A percentile compares a stretch with the other conserved stretches of the same genome.
These are phyloP conservation scores for Pythium biforme DNA, from an alignment of 352 stramenopile genomes.

Conservation along the genomic window DNA sequence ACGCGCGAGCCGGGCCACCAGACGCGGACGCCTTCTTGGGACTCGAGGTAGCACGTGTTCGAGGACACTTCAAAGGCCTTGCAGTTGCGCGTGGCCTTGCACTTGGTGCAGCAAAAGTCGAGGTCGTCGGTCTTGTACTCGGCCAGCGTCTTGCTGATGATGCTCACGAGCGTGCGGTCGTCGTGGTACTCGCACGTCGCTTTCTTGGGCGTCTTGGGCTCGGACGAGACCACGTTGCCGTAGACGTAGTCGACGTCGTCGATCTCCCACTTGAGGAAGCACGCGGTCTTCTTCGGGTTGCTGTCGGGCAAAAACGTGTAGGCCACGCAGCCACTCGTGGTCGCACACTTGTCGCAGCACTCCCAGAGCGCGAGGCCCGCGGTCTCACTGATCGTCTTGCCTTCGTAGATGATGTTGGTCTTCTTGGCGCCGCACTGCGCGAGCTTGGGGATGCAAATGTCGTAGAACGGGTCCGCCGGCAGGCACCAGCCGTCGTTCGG, in stretches of 20 bases:
- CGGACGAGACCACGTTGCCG: not conserved
- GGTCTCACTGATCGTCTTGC: not conserved
- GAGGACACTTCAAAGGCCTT: not conserved
- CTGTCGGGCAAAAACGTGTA: slow-evolving; percentile 4
- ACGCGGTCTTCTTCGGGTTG: not conserved
- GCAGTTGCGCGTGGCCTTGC: not conserved
- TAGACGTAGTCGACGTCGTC: not conserved
- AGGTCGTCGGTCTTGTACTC: not conserved
- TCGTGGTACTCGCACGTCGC: not conserved
- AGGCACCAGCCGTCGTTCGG: slow-evolving; percentile 1
- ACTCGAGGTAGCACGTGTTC: not conserved
- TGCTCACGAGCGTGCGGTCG: not conserved
- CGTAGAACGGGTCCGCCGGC: slow-evolving; percentile 5
- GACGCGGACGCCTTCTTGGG: not conserved
- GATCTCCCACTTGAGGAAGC: slow-evolving; percentile 6
- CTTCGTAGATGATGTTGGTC: not conserved
- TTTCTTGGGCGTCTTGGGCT: not conserved
- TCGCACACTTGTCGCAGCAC: slow-evolving; percentile 4
- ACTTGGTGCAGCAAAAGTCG: not conserved
- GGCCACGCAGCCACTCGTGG: not conserved
- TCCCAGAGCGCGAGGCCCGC: not conserved
- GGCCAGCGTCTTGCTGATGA: not conserved
- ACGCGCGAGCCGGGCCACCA: not conserved
- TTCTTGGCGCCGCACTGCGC: slow-evolving; percentile 6
- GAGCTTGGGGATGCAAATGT: slow-evolving; percentile 3